Conservation (phyloP, 1,284 basidiomycete species). For the Tilletiopsis washingtonensis region DNA sequence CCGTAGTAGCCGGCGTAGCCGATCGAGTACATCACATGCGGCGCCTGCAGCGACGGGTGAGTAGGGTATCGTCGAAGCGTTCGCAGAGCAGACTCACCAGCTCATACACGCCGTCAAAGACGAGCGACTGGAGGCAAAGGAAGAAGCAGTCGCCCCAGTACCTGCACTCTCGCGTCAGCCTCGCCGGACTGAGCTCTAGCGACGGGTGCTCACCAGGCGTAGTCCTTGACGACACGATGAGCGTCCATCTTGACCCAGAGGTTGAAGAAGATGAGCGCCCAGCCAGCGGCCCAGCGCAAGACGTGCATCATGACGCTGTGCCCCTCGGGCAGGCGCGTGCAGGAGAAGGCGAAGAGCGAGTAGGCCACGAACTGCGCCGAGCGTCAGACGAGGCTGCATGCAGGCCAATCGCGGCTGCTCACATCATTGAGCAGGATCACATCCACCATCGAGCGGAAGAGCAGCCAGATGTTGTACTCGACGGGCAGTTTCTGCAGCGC, state of each 20-base stretch:
- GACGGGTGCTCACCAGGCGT: slow-evolving; percentile 52
- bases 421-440: slow-evolving; percentile 75
- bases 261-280: slow-evolving; percentile 83
- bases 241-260: slow-evolving; percentile 98
- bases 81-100: neutral
- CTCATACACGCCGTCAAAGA: slow-evolving; percentile 97
- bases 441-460: slow-evolving; percentile 85
- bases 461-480: slow-evolving; percentile 61
- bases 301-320: slow-evolving; percentile 68
- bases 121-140: slow-evolving; percentile 61
- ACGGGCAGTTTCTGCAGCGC: slow-evolving; percentile 25
- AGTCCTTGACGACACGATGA: slow-evolving; percentile 83
- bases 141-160: slow-evolving; percentile 99
- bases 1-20: slow-evolving; percentile 67
- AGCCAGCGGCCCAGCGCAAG: slow-evolving; percentile 77
- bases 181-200: too few species aligned
- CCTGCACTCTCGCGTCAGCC: slow-evolving; percentile 53
- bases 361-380: slow-evolving; percentile 74
- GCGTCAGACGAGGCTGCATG: neutral
- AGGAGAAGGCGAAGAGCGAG: slow-evolving; percentile 74
- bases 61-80: neutral
- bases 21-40: slow-evolving; percentile 1
- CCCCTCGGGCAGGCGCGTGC: slow-evolving; percentile 65
- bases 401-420: slow-evolving; percentile 1
- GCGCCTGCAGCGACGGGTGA: neutral